Conservation (phyloP, 805 yeast species). For the Candida bentonensis region DNA sequence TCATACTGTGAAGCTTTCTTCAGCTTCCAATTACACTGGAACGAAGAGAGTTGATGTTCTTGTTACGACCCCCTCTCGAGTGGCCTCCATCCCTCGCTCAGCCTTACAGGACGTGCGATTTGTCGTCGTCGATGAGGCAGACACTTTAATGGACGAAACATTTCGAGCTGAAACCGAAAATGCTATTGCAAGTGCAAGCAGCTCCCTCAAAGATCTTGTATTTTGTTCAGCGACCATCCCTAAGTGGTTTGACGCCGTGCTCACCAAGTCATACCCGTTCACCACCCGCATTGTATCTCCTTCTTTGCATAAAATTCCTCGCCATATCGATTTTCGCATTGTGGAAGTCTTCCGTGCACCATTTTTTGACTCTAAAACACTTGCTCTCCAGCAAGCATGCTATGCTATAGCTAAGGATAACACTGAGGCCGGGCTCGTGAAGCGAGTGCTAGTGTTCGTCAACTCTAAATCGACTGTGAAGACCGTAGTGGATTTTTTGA, state of each 20-base stretch:
- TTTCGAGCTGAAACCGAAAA: constrained; percentile 54
- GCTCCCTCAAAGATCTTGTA: constrained; percentile 46
- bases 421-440: constrained; percentile 60
- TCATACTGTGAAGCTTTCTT: constrained; percentile 9
- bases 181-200: constrained; percentile 34
- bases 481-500: constrained; percentile 41
- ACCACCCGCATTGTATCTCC: constrained; percentile 61
- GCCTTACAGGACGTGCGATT: neutral
- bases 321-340: constrained; percentile 53
- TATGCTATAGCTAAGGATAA: constrained; percentile 78
- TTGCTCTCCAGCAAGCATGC: constrained; percentile 77
- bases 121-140: constrained; percentile 89
- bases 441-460: constrained; percentile 74
- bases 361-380: constrained; percentile 66
- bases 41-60: constrained; percentile 53
- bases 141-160: constrained; percentile 72
- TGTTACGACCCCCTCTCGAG: constrained; percentile 64
- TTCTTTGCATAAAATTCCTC: constrained; percentile 71
- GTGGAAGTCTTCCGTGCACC: constrained; percentile 70
- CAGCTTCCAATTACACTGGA: constrained; percentile 11
- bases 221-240: constrained; percentile 91
- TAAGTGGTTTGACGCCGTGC: constrained; percentile 49
- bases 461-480: constrained; percentile 55
- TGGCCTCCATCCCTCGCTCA: constrained; percentile 25
- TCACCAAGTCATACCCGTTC: constrained; percentile 50